Evolutionary conservation across 176 grass and related monocot species (phyloP).

Genomic region (Triticum turgidum): DNA sequence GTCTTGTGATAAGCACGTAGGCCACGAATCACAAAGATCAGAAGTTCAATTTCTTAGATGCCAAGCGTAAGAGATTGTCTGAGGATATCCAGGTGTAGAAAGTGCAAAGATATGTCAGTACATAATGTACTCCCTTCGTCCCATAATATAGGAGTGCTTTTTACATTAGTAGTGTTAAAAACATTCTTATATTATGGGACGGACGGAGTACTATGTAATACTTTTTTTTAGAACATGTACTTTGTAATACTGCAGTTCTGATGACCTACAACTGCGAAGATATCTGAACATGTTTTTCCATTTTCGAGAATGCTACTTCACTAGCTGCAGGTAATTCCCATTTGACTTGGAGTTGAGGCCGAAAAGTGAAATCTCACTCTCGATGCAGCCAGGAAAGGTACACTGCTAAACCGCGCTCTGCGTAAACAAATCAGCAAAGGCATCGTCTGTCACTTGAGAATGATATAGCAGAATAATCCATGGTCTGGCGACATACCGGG

Average conservation of each 20-base stretch:
- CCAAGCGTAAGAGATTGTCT: background rate
- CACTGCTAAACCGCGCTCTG: background rate
- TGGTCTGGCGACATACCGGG: conserved; percentile 36
- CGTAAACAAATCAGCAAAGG: conserved; percentile 28
- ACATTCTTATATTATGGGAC: no score
- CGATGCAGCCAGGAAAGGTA: conserved; percentile 7
- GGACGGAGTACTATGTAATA: no score
- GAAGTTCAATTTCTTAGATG: background rate
- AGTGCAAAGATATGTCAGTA: no score
- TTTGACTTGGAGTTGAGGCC: background rate
- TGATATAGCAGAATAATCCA: conserved; percentile 40
- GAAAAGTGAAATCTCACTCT: background rate
- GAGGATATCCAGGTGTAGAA: background rate
- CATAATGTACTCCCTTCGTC: no score
- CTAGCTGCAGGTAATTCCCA: background rate
- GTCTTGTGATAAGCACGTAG: conserved; percentile 27
- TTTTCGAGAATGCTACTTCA: background rate
- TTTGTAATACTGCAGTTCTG: background rate
- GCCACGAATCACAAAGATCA: conserved; percentile 18
- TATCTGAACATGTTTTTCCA: background rate
- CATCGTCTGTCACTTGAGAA: background rate
- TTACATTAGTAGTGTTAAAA: no score
- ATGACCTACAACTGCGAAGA: background rate
- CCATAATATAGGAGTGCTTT: no score
- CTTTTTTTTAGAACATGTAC: no score